A percentile compares a stretch with the other conserved stretches of the same genome.
phyloP scores from a whole-genome alignment of 192 early-diverging fungal species.

The Backusella mclennaniae region DNA sequence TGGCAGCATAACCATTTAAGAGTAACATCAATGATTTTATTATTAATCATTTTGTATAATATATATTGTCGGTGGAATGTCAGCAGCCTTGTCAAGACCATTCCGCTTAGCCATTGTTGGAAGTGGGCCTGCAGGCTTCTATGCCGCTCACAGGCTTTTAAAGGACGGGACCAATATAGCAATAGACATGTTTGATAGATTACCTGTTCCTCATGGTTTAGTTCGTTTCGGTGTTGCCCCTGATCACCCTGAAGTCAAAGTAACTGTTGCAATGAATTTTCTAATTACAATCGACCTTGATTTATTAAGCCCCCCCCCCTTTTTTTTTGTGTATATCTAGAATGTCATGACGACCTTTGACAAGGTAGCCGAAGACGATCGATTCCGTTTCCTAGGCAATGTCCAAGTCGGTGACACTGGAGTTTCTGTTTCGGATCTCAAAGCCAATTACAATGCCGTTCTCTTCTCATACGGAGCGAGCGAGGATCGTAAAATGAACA shows the following conservation, averaged over 20 bases:
- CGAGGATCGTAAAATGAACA: slow-evolving; percentile 65
- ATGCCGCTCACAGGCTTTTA: slow-evolving; percentile 81
- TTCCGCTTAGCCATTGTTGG: slow-evolving; percentile 69
- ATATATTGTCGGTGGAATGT: neutral
- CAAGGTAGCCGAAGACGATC: slow-evolving; percentile 61
- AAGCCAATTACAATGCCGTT: slow-evolving; percentile 67
- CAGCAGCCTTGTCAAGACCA: slow-evolving; percentile 14
- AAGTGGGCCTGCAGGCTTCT: slow-evolving; percentile 88
- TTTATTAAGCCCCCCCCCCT: too few relatives aligned
- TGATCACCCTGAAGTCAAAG: slow-evolving; percentile 97
- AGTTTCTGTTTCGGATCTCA: slow-evolving; percentile 51
- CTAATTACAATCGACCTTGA: neutral
- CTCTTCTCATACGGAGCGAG: slow-evolving; percentile 87
- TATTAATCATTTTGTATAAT: too few relatives aligned
- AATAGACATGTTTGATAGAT: slow-evolving; percentile 84
- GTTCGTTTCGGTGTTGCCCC: slow-evolving; percentile 95
- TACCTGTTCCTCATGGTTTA: slow-evolving; percentile 86
- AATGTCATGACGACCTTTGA: slow-evolving; percentile 89
- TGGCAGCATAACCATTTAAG: too few relatives aligned
- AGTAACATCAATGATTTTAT: too few relatives aligned
- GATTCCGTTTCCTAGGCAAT: slow-evolving; percentile 83
- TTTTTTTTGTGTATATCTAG: slow-evolving; percentile 35
- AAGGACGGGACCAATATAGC: slow-evolving; percentile 47
- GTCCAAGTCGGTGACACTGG: slow-evolving; percentile 58
- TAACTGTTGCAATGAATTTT: slow-evolving; percentile 16